Conservation (phyloP, 768 basidiomycete species). For the Auricularia sp. region DNA sequence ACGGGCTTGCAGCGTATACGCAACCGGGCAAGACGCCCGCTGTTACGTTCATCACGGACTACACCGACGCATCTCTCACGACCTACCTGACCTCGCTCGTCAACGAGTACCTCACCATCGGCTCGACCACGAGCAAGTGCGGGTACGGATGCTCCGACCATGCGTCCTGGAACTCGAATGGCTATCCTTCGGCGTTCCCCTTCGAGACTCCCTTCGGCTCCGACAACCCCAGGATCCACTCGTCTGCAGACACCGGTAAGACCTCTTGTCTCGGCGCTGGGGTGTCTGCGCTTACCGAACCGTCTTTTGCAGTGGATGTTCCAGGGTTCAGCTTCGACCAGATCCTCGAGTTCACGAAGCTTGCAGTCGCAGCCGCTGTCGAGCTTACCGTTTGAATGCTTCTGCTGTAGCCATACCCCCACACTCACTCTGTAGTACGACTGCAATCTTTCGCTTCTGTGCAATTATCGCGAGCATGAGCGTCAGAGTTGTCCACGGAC, state of each 20-base stretch:
- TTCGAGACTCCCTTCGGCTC: slow-evolving; percentile 33
- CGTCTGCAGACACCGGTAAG: neutral
- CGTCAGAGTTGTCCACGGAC: too few species aligned
- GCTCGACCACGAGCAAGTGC: slow-evolving; percentile 13
- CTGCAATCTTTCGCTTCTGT: too few species aligned
- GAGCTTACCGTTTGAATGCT: slow-evolving; percentile 30
- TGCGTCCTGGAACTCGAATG: slow-evolving; percentile 19
- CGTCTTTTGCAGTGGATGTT: slow-evolving; percentile 7
- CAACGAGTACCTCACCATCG: neutral
- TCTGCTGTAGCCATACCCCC: too few species aligned
- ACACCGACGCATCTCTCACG: slow-evolving; percentile 15
- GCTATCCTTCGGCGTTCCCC: slow-evolving; percentile 14
- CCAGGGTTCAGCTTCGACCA: slow-evolving; percentile 36
- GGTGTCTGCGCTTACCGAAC: slow-evolving; percentile 6
- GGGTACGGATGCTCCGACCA: slow-evolving; percentile 28
- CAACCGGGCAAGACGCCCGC: slow-evolving; percentile 26
- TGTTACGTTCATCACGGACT: neutral
- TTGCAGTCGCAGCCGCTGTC: slow-evolving; percentile 47
- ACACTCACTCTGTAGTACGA: too few species aligned
- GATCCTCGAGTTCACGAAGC: slow-evolving; percentile 51
- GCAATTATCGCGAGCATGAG: too few species aligned
- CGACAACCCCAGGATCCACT: slow-evolving; percentile 36
- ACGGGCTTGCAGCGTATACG: slow-evolving; percentile 26
- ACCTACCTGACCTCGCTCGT: slow-evolving; percentile 23
- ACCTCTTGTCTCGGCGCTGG: too few species aligned